Evolutionary conservation across 2,329 filamentous ascomycete genomes (phyloP).

Genomic region (Tolypocladium tropicale): DNA sequence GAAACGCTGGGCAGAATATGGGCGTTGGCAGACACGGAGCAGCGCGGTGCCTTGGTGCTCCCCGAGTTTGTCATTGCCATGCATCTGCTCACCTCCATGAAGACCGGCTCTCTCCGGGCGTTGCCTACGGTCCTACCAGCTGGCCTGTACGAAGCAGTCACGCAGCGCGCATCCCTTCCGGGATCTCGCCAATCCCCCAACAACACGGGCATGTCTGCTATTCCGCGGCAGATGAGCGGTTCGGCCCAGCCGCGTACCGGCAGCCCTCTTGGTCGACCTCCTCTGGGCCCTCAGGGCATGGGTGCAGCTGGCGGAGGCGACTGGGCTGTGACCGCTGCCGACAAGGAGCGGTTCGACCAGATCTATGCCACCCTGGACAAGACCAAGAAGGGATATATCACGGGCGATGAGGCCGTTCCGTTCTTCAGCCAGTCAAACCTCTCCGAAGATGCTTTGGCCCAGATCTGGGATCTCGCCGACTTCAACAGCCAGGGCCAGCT

Average conservation of each 20-base stretch:
- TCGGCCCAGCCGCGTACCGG: conserved; percentile 51
- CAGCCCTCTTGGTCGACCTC: conserved; percentile 45
- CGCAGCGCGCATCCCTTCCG: conserved; percentile 45
- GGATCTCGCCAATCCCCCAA: conserved; percentile 39
- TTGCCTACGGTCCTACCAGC: conserved; percentile 74
- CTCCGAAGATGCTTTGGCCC: conserved; percentile 77
- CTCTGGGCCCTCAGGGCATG: conserved; percentile 32
- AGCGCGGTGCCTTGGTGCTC: conserved; percentile 73
- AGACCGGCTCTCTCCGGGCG: conserved; percentile 68
- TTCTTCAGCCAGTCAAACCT: conserved; percentile 92
- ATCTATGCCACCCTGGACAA: conserved; percentile 82
- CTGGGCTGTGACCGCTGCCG: conserved; percentile 73
- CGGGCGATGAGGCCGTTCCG: conserved; percentile 84
- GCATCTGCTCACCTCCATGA: conserved; percentile 89
- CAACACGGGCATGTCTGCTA: conserved; percentile 48
- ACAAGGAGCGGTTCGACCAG: conserved; percentile 80
- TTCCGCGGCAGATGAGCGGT: conserved; percentile 78
- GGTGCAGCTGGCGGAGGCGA: conserved; percentile 32
- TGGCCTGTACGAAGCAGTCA: conserved; percentile 82
- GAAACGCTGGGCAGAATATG: conserved; percentile 91
- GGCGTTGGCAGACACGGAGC: conserved; percentile 89
- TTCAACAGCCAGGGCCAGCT: conserved; percentile 83
- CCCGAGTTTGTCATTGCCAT: conserved; percentile 98
- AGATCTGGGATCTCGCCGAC: conserved; percentile 96
- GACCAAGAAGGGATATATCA: conserved; percentile 70